A percentile compares a stretch with the other conserved stretches of the same genome.
Evolutionary conservation across 257 asterid species (phyloP).

Genomic region (Solanum verrucosum): DNA sequence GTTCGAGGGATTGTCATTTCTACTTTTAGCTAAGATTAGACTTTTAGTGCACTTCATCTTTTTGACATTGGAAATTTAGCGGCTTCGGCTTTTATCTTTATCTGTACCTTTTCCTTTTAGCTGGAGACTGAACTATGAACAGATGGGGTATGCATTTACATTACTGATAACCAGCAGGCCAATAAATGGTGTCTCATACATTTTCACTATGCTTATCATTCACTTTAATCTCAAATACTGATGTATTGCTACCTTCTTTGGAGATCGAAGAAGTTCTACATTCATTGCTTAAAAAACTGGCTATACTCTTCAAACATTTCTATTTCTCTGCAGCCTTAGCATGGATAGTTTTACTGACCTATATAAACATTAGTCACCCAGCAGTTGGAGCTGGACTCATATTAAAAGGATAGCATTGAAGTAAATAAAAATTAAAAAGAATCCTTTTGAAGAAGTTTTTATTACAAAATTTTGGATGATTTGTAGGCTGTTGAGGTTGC

Average conservation of each 20-base stretch:
- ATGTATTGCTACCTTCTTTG: neutral
- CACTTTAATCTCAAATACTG: neutral
- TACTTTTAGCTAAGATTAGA: neutral
- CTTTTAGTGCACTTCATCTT: neutral
- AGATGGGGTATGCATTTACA: neutral
- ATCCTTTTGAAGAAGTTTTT: neutral
- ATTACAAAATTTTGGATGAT: neutral
- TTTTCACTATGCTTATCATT: neutral
- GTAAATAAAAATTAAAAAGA: neutral
- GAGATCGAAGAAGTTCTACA: neutral
- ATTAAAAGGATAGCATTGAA: neutral
- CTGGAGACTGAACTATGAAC: neutral
- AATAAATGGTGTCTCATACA: neutral
- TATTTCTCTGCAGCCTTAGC: neutral
- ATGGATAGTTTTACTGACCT: neutral
- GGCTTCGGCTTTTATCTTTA: neutral
- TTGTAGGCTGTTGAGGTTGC: constrained; percentile 18
- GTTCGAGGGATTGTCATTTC: neutral
- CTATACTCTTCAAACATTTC: neutral
- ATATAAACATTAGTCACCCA: neutral
- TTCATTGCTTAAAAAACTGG: neutral
- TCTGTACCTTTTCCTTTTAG: neutral
- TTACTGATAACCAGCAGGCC: neutral
- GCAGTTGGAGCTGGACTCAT: neutral
- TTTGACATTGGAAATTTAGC: neutral